These are phyloP conservation scores for Fusarium chuoi DNA, from an alignment of 2,329 filamentous ascomycete species.

Conservation along the genomic window DNA sequence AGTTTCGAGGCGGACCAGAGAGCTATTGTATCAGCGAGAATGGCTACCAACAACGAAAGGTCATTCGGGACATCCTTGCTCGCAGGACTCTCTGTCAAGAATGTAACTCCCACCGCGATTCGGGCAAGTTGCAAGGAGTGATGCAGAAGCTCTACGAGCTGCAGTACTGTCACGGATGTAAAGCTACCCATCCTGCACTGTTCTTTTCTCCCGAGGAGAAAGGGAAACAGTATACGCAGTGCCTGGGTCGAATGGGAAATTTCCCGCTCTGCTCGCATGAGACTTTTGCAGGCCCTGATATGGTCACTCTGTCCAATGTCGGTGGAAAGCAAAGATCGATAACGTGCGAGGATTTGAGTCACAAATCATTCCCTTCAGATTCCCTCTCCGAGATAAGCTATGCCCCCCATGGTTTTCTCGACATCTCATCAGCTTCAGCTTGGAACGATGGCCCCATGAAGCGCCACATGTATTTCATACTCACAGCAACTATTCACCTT, in stretches of 20 bases:
- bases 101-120: neutral
- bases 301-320: neutral
- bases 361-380: neutral
- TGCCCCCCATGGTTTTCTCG: neutral
- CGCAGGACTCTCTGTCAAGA: neutral
- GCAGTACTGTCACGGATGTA: neutral
- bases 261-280: neutral
- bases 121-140: neutral
- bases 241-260: neutral
- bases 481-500: neutral
- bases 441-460: neutral
- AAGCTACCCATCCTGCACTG: neutral
- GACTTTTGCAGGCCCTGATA: neutral
- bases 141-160: slow-evolving; percentile 9
- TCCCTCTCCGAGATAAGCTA: neutral
- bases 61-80: neutral
- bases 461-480: neutral
- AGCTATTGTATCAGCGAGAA: slow-evolving; percentile 1
- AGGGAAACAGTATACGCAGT: neutral
- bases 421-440: neutral
- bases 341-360: neutral
- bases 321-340: too few species aligned
- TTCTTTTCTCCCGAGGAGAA: slow-evolving; percentile 1
- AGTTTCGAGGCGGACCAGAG: neutral
- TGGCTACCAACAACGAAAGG: neutral